Evolutionary conservation across 2,329 filamentous ascomycete genomes (phyloP).

Genomic region (Cryphonectria nitschkei): DNA sequence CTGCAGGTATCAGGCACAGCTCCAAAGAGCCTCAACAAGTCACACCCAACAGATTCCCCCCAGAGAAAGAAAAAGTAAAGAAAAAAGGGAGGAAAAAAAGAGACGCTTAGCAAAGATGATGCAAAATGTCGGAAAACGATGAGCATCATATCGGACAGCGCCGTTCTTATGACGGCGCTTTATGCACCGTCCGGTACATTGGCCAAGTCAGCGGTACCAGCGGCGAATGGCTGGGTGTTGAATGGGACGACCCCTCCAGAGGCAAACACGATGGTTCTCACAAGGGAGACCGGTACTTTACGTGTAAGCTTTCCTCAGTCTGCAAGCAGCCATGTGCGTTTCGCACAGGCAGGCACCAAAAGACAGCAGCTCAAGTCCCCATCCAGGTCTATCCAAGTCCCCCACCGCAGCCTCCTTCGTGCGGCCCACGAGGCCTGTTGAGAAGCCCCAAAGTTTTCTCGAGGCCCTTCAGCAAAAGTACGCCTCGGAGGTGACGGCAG

Average conservation of each 20-base stretch:
- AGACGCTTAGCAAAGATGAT: not conserved
- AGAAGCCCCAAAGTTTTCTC: conserved; percentile 73
- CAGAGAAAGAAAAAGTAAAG: not conserved
- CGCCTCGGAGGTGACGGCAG: conserved; percentile 57
- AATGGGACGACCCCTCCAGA: conserved; percentile 88
- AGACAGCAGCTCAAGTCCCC: conserved; percentile 6
- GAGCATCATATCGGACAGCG: conserved; percentile 67
- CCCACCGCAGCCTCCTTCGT: conserved; percentile 84
- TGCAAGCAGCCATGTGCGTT: conserved; percentile 1
- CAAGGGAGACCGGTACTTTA: conserved; percentile 79
- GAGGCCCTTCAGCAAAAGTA: conserved; percentile 85
- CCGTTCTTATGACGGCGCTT: conserved; percentile 74
- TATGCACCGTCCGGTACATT: conserved; percentile 85
- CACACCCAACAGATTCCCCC: not conserved
- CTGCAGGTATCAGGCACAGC: not conserved
- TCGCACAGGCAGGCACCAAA: not conserved
- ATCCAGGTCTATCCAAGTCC: conserved; percentile 61
- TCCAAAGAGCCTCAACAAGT: not conserved
- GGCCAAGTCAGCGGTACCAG: conserved; percentile 76
- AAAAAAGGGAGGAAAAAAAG: not conserved
- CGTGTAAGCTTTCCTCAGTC: conserved; percentile 61
- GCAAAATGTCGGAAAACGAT: conserved; percentile 42
- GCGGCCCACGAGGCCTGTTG: conserved; percentile 72
- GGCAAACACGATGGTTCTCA: conserved; percentile 92
- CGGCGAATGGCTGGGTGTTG: conserved; percentile 87